These are phyloP conservation scores for Talaromyces nanjingensis DNA, from an alignment of 495 filamentous ascomycete genomes.

Conservation along the genomic window DNA sequence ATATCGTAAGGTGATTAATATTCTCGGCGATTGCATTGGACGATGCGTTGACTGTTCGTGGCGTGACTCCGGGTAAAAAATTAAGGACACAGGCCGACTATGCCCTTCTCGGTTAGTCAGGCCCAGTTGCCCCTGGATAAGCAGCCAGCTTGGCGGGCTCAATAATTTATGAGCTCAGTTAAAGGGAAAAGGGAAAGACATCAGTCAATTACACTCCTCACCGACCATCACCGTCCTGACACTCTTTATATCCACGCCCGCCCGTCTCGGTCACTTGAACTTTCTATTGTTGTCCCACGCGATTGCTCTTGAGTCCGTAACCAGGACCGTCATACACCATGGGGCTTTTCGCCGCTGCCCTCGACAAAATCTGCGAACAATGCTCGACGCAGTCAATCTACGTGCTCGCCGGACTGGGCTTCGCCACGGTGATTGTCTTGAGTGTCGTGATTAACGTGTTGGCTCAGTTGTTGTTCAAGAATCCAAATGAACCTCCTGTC, in stretches of 20 bases:
- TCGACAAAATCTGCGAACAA: slow-evolving; percentile 20
- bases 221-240: neutral
- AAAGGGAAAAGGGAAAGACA: neutral
- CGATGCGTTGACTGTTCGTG: neutral
- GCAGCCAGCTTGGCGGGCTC: neutral
- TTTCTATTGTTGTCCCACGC: neutral
- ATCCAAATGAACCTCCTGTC: slow-evolving; percentile 66
- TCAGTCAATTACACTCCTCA: neutral
- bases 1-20: neutral
- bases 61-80: slow-evolving; percentile 3
- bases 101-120: neutral
- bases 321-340: slow-evolving; percentile 13
- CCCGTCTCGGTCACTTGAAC: neutral
- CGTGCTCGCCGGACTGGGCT: slow-evolving; percentile 16
- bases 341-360: slow-evolving; percentile 22
- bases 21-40: neutral
- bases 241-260: neutral
- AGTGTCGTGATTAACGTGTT: slow-evolving; percentile 59
- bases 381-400: slow-evolving; percentile 31
- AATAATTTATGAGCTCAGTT: neutral
- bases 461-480: slow-evolving; percentile 61
- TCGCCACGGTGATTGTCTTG: slow-evolving; percentile 35
- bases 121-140: neutral
- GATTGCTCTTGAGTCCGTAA: slow-evolving; percentile 11
- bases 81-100: slow-evolving; percentile 11